Conservation (phyloP, 2,329 filamentous ascomycete genomes). For the Penicillium sp. region DNA sequence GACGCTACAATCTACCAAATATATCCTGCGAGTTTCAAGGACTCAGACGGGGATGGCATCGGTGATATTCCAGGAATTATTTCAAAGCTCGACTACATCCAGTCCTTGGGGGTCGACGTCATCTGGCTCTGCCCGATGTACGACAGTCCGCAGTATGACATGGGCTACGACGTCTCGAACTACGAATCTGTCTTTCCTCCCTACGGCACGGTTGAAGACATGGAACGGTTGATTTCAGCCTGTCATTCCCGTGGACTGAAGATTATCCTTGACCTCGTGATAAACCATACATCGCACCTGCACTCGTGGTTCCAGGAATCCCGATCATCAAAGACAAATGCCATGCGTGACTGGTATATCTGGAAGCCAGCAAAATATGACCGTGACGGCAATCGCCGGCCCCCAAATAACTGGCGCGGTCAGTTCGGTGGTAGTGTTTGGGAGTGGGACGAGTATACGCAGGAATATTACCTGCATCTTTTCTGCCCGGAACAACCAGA, state of each 20-base stretch:
- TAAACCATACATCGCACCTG: slow-evolving; percentile 64
- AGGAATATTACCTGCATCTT: slow-evolving; percentile 61
- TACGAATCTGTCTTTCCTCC: slow-evolving; percentile 65
- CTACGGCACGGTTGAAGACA: slow-evolving; percentile 65
- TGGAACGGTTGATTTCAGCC: slow-evolving; percentile 60
- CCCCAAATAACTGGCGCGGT: slow-evolving; percentile 72
- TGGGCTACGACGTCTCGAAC: slow-evolving; percentile 69
- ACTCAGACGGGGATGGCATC: slow-evolving; percentile 61
- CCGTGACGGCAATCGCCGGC: slow-evolving; percentile 59
- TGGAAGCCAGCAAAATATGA: slow-evolving; percentile 49
- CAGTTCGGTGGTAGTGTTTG: slow-evolving; percentile 53
- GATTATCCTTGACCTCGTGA: slow-evolving; percentile 70
- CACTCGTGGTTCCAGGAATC: slow-evolving; percentile 66
- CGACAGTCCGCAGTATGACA: slow-evolving; percentile 66
- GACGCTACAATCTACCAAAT: slow-evolving; percentile 37
- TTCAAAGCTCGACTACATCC: slow-evolving; percentile 63
- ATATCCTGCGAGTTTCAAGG: slow-evolving; percentile 42
- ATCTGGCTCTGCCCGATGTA: slow-evolving; percentile 71
- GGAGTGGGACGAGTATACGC: slow-evolving; percentile 67
- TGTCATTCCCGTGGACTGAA: slow-evolving; percentile 65
- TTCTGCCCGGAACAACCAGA: slow-evolving; percentile 56
- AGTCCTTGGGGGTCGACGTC: slow-evolving; percentile 63
- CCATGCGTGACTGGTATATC: slow-evolving; percentile 69
- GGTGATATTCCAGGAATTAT: slow-evolving; percentile 67
- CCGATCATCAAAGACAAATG: slow-evolving; percentile 57